These are phyloP conservation scores for Ramalina peruviana DNA, from an alignment of 495 filamentous ascomycete genomes.

Conservation along the genomic window DNA sequence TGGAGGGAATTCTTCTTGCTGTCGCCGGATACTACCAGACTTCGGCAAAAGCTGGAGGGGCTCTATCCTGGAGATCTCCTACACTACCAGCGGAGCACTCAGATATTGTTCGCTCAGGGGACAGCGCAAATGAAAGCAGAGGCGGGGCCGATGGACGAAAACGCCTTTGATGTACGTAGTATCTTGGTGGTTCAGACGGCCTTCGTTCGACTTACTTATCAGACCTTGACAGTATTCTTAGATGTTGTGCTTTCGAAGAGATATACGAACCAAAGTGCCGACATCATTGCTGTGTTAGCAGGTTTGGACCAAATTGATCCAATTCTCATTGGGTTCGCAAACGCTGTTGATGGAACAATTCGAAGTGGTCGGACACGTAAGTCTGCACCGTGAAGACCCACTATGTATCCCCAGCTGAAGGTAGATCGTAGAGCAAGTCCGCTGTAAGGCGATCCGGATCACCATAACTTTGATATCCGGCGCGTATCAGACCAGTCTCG, in stretches of 20 bases:
- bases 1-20: slow-evolving; percentile 94
- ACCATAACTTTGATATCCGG: slow-evolving; percentile 78
- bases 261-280: slow-evolving; percentile 91
- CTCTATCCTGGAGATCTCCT: slow-evolving; percentile 63
- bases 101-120: slow-evolving; percentile 61
- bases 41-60: slow-evolving; percentile 51
- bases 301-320: slow-evolving; percentile 78
- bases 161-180: slow-evolving; percentile 74
- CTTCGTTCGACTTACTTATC: slow-evolving; percentile 27
- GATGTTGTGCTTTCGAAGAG: slow-evolving; percentile 67
- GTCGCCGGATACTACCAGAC: slow-evolving; percentile 51
- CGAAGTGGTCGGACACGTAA: slow-evolving; percentile 60
- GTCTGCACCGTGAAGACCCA: slow-evolving; percentile 17
- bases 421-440: slow-evolving; percentile 43
- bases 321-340: slow-evolving; percentile 79
- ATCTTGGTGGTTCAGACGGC: neutral
- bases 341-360: slow-evolving; percentile 64
- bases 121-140: slow-evolving; percentile 53
- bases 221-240: slow-evolving; percentile 89
- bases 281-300: slow-evolving; percentile 79
- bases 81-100: slow-evolving; percentile 50
- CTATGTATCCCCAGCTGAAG: slow-evolving; percentile 2
- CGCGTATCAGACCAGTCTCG: slow-evolving; percentile 81
- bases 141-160: slow-evolving; percentile 48
- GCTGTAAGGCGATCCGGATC: slow-evolving; percentile 66